Evolutionary conservation across 768 basidiomycete genomes (phyloP), one percentile per base, ranked within the genome.

Genomic region (Lyophyllum shimeji): DNA sequence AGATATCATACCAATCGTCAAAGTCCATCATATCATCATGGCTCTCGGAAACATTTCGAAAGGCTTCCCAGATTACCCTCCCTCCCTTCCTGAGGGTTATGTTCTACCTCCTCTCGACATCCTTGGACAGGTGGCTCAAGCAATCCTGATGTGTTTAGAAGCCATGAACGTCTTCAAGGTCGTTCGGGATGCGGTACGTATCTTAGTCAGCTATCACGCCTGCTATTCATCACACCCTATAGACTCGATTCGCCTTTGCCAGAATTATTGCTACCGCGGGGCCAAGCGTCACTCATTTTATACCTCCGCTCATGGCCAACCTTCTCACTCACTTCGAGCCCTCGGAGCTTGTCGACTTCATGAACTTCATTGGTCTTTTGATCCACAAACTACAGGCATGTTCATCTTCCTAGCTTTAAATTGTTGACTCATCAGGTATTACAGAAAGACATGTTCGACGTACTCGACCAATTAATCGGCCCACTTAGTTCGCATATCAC

Each of bases 211-310:
- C 9, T 37, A 5, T 43, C 29, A 33, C 44, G n/a, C 29, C 33
- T 34, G 24, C 42, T 40, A 49, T 53, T 60, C 46, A 46, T 42
- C 52, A 58, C 13, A 63, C 51, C 50, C 3, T 34, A 54, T 55
- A 98, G 96, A 89, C 93, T 27, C 87, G 97, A 12, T 91, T 90
- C 62, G 90, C 96, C 0, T 98, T 98, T 71, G 88, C 95, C 29
- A 87, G 95, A 40, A 90, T 98, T 57, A 80, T 98, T 59, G 92
- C 89, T 15, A 61, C 63, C 31, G 88, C 94, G 20, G 95, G 95
- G 12, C 85, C 89, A 7, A 86, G 83, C 34, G 87, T 96, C 50
- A 90, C 94, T 0, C 86, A 89, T 60, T 86, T 87, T 60, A 94
- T 98, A 42, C 93, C 95, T 2, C 78, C 87, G 21, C 79, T 99